These are phyloP conservation scores for Pterulicium gracile DNA, from an alignment of 1,284 basidiomycete genomes.

Conservation along the genomic window DNA sequence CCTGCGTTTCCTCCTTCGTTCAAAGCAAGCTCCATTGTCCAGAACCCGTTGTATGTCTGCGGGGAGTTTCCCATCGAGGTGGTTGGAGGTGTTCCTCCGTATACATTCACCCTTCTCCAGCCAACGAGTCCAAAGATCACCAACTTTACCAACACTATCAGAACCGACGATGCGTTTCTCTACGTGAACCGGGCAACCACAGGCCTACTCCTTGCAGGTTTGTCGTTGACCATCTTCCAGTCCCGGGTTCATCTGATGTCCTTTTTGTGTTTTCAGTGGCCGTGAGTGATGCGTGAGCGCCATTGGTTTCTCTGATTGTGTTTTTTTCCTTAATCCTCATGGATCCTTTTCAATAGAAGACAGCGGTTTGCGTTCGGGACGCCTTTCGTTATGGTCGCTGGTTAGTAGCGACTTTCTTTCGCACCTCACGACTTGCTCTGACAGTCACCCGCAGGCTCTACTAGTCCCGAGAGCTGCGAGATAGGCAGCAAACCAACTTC, in stretches of 20 bases:
- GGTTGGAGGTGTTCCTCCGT: neutral
- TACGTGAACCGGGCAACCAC: neutral
- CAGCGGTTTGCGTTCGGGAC: neutral
- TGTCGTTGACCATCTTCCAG: neutral
- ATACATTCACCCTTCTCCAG: neutral
- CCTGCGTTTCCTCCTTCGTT: neutral
- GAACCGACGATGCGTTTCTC: neutral
- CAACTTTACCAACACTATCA: neutral
- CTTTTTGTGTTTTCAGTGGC: neutral
- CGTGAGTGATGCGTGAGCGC: neutral
- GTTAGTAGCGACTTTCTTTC: neutral
- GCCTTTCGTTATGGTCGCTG: neutral
- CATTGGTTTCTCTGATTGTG: neutral
- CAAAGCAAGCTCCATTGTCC: neutral
- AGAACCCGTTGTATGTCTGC: neutral
- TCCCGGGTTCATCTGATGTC: neutral
- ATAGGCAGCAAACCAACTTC: neutral
- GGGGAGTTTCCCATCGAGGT: neutral
- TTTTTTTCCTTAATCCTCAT: neutral
- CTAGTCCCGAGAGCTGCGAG: neutral
- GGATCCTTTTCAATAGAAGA: neutral
- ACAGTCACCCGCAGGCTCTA: neutral
- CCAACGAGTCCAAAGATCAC: conserved; percentile 1
- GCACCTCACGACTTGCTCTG: neutral
- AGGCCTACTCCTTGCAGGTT: neutral